Conservation (phyloP, 441 rosid species). For the Eruca vesicaria region DNA sequence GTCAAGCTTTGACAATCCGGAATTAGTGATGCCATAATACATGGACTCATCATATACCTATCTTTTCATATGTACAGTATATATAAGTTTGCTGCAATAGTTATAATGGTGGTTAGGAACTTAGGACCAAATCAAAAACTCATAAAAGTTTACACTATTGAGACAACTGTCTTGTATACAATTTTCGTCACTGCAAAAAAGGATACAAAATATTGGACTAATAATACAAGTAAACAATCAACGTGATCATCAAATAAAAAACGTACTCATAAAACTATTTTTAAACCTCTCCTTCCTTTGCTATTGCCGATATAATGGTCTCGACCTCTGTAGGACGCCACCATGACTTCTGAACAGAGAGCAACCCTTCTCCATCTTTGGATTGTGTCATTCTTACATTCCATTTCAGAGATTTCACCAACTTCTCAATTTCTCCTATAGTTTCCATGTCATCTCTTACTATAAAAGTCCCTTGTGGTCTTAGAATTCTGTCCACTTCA, state of each 20-base stretch:
- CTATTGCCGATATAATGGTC: constrained; percentile 40
- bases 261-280: constrained; percentile 11
- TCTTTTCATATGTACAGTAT: no score
- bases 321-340: constrained; percentile 50
- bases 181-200: constrained; percentile 20
- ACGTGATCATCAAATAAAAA: constrained; percentile 3
- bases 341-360: constrained; percentile 42
- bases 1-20: background rate
- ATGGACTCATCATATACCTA: no score
- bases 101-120: background rate
- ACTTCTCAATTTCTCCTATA: constrained; percentile 40
- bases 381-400: constrained; percentile 39
- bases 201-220: constrained; percentile 4
- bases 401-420: constrained; percentile 52
- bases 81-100: no score
- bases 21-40: background rate
- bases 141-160: constrained; percentile 14
- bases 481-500: constrained; percentile 53
- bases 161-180: constrained; percentile 31
- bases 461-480: constrained; percentile 57
- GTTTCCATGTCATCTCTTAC: constrained; percentile 44
- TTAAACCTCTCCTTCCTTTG: constrained; percentile 1
- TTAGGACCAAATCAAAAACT: background rate
- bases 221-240: constrained; percentile 12
- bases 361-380: constrained; percentile 38